Evolutionary conservation across 2,329 filamentous ascomycete genomes (phyloP).

Genomic region (Hymenoscyphus linearis): DNA sequence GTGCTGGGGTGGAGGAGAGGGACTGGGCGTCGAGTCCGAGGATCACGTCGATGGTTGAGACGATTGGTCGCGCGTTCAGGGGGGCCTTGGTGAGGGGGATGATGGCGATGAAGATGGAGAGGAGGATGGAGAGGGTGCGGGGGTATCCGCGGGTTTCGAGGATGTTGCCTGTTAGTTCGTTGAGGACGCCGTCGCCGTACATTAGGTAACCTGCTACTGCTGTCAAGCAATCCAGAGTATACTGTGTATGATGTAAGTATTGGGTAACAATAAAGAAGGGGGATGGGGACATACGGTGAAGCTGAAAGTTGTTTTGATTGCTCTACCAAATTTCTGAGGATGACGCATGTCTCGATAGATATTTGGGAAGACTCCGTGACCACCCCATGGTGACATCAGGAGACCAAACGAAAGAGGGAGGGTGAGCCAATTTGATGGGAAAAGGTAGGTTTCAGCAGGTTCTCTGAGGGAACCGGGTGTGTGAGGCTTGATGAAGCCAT

Average conservation of each 20-base stretch:
- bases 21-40: constrained; percentile 52
- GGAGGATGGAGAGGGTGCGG: constrained; percentile 63
- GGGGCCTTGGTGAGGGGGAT: constrained; percentile 96
- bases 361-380: constrained; percentile 70
- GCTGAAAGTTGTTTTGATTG: constrained; percentile 73
- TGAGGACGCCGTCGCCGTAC: constrained; percentile 85
- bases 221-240: constrained; percentile 73
- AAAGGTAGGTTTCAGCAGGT: constrained; percentile 73
- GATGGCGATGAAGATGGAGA: constrained; percentile 83
- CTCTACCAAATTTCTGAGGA: constrained; percentile 62
- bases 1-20: constrained; percentile 41
- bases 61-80: constrained; percentile 80
- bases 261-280: background rate
- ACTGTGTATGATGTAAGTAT: constrained; percentile 40
- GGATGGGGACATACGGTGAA: constrained; percentile 60
- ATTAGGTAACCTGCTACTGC: constrained; percentile 83
- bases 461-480: constrained; percentile 77
- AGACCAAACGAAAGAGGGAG: constrained; percentile 85
- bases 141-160: constrained; percentile 72
- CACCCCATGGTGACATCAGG: constrained; percentile 77
- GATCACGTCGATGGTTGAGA: constrained; percentile 78
- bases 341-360: constrained; percentile 73
- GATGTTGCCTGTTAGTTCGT: constrained; percentile 89
- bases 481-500: constrained; percentile 78
- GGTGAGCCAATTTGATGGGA: constrained; percentile 78